Conservation (phyloP, 2,329 filamentous ascomycete species). For the Orbilia ellipsospora region DNA sequence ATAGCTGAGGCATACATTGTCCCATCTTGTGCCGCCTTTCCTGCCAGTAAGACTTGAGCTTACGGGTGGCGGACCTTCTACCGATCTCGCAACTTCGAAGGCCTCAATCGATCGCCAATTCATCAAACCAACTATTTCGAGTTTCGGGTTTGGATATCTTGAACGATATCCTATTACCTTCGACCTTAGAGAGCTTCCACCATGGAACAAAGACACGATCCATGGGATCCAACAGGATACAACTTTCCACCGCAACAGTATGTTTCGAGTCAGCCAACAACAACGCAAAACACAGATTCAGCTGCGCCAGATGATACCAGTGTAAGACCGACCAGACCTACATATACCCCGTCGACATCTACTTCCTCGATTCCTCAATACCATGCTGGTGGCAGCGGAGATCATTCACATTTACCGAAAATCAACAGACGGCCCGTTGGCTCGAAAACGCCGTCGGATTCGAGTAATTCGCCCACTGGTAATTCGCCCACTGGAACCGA, state of each 20-base stretch:
- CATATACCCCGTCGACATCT: constrained; percentile 54
- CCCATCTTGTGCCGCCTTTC: constrained; percentile 27
- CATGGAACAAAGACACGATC: constrained; percentile 49
- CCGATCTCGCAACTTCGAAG: constrained; percentile 4
- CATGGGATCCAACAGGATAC: constrained; percentile 53
- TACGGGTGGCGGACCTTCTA: constrained; percentile 7
- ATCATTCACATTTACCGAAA: constrained; percentile 48
- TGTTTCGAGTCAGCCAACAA: constrained; percentile 55
- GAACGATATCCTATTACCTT: constrained; percentile 5
- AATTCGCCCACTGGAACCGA: constrained; percentile 43
- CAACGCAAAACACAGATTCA: constrained; percentile 40
- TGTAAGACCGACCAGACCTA: constrained; percentile 44
- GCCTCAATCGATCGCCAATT: constrained; percentile 28
- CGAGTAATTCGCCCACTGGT: constrained; percentile 50
- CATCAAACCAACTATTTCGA: constrained; percentile 8
- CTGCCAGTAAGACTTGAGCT: constrained; percentile 21
- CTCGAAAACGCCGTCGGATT: constrained; percentile 52
- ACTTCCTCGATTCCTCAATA: constrained; percentile 52
- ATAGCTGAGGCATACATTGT: constrained; percentile 26
- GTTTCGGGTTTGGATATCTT: constrained; percentile 6
- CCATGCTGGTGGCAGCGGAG: constrained; percentile 45
- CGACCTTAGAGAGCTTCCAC: constrained; percentile 4
- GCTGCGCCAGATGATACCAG: constrained; percentile 33
- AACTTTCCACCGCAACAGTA: constrained; percentile 41
- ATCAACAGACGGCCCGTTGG: constrained; percentile 45